Evolutionary conservation across 2,329 filamentous ascomycete species (phyloP).

Genomic region (Pleomassaria siparia): DNA sequence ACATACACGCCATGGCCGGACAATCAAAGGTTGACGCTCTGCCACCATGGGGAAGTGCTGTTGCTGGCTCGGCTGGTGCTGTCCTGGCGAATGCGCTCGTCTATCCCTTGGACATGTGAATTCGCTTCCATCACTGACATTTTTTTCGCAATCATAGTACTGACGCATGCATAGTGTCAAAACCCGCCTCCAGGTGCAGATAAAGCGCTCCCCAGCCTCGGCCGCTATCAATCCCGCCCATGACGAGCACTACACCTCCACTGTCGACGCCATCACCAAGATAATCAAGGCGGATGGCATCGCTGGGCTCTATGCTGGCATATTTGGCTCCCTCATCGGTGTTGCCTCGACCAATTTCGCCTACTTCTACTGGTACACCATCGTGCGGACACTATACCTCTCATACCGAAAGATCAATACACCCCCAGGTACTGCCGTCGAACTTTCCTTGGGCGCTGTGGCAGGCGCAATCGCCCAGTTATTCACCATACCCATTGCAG

Average conservation of each 20-base stretch:
- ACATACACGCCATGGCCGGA: constrained; percentile 48
- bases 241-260: constrained; percentile 78
- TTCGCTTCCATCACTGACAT: constrained; percentile 2
- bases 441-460: constrained; percentile 81
- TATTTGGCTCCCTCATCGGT: constrained; percentile 81
- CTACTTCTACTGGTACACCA: constrained; percentile 98
- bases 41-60: constrained; percentile 89
- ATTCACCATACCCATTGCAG: constrained; percentile 94
- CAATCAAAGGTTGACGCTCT: constrained; percentile 68
- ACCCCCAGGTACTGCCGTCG: constrained; percentile 74
- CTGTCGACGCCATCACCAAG: constrained; percentile 82
- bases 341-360: constrained; percentile 98
- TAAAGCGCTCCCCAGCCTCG: constrained; percentile 60
- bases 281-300: constrained; percentile 82
- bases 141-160: neutral
- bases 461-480: constrained; percentile 90
- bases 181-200: constrained; percentile 92
- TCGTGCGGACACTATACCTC: constrained; percentile 80
- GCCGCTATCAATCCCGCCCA: constrained; percentile 45
- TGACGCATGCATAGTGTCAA: constrained; percentile 69
- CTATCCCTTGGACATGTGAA: constrained; percentile 95
- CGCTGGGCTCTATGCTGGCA: constrained; percentile 82
- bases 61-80: constrained; percentile 89
- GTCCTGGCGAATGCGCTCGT: constrained; percentile 93
- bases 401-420: constrained; percentile 58